Evolutionary conservation across 2,329 filamentous ascomycete species (phyloP).

Genomic region (Aspergillus sp.): DNA sequence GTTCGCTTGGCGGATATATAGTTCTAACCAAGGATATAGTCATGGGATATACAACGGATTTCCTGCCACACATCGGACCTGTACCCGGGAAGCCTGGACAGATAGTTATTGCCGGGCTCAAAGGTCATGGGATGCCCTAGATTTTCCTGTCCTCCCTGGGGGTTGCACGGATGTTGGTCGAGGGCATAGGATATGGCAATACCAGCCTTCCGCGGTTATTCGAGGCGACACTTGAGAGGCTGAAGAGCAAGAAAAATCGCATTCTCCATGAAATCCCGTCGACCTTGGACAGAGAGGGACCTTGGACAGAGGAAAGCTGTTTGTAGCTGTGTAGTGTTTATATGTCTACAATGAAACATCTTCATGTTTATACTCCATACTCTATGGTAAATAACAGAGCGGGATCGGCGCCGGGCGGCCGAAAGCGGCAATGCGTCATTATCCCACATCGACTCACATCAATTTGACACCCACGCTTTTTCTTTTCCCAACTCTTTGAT

Average conservation of each 20-base stretch:
- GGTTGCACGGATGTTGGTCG: conserved; percentile 48
- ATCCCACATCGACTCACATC: conserved; percentile 14
- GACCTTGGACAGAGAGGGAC: not conserved
- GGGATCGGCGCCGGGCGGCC: conserved; percentile 1
- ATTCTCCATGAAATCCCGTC: not conserved
- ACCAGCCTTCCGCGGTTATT: conserved; percentile 28
- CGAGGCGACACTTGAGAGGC: conserved; percentile 15
- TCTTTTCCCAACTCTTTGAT: conserved; percentile 1
- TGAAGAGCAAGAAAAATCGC: conserved; percentile 1
- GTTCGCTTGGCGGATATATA: no score
- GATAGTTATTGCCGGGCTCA: conserved; percentile 55
- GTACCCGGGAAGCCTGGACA: conserved; percentile 41
- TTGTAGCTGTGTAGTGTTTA: not conserved
- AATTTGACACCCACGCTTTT: conserved; percentile 1
- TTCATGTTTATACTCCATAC: not conserved
- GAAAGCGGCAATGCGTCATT: conserved; percentile 13
- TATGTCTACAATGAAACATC: not conserved
- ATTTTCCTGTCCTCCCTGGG: conserved; percentile 55
- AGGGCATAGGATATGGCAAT: conserved; percentile 16
- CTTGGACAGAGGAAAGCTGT: not conserved
- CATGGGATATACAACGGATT: conserved; percentile 48
- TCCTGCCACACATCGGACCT: conserved; percentile 48
- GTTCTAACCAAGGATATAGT: conserved; percentile 21
- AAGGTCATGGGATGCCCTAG: conserved; percentile 61
- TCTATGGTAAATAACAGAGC: not conserved